These are phyloP conservation scores for Ceratobasidium sp. DNA, from an alignment of 1,284 basidiomycete species.

Conservation along the genomic window DNA sequence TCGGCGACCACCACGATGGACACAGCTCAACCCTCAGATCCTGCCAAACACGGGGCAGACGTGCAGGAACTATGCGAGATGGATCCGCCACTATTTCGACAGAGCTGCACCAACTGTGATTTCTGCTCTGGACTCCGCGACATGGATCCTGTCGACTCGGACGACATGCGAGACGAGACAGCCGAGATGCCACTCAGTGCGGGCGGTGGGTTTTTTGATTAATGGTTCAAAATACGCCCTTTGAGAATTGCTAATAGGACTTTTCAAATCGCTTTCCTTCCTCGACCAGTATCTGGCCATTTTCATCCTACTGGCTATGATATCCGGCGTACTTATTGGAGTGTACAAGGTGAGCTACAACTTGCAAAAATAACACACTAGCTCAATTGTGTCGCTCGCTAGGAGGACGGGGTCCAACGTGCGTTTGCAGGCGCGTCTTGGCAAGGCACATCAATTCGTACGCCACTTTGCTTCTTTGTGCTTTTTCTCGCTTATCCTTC, in stretches of 20 bases:
- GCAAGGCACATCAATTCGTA: conserved; percentile 51
- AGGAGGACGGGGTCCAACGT: conserved; percentile 56
- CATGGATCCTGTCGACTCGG: conserved; percentile 15
- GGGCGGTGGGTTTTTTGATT: conserved; percentile 12
- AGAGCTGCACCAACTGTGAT: conserved; percentile 39
- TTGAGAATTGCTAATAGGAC: no score
- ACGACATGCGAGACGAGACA: not conserved
- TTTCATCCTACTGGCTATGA: conserved; percentile 78
- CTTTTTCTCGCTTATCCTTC: not conserved
- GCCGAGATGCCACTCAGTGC: conserved; percentile 8
- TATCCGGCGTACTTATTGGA: conserved; percentile 80
- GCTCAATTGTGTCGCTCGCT: conserved; percentile 60
- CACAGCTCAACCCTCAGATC: not conserved
- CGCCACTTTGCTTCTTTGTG: no score
- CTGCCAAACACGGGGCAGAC: not conserved
- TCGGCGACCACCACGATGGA: not conserved
- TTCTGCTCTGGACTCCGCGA: conserved; percentile 43
- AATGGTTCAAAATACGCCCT: not conserved
- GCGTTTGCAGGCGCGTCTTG: conserved; percentile 46
- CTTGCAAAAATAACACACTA: conserved; percentile 40
- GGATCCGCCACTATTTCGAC: conserved; percentile 40
- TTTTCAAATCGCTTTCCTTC: conserved; percentile 52
- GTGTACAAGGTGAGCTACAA: conserved; percentile 52
- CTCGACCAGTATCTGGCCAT: conserved; percentile 76
- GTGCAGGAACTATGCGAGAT: conserved; percentile 33